Evolutionary conservation across 2,329 filamentous ascomycete species (phyloP).

Genomic region (Rhinocladiella mackenziei): DNA sequence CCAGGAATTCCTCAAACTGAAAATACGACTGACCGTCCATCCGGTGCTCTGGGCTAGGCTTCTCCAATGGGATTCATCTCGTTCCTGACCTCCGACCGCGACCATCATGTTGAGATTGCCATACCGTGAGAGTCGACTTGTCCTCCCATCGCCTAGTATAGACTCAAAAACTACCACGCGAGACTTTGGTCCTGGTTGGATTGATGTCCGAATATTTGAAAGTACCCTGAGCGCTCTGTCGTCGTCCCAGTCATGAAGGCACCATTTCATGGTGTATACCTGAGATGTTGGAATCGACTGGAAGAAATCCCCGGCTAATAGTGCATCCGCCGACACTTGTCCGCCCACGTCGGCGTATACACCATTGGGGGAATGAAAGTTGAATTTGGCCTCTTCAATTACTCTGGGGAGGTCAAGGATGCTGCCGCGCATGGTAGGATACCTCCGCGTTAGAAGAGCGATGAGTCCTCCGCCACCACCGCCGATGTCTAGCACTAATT

Average conservation of each 20-base stretch:
- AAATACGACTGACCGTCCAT: slow-evolving; percentile 31
- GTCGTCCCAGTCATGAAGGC: slow-evolving; percentile 43
- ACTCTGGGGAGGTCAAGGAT: slow-evolving; percentile 38
- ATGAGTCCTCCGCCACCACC: slow-evolving; percentile 42
- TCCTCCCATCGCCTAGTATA: slow-evolving; percentile 34
- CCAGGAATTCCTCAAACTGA: slow-evolving; percentile 29
- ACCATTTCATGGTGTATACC: slow-evolving; percentile 41
- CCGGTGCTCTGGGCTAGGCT: slow-evolving; percentile 32
- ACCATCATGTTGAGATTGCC: slow-evolving; percentile 45
- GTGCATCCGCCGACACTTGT: slow-evolving; percentile 30
- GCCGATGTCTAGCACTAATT: slow-evolving; percentile 39
- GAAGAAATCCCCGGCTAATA: slow-evolving; percentile 42
- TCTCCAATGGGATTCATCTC: slow-evolving; percentile 33
- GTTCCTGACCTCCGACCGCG: slow-evolving; percentile 35
- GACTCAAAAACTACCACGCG: slow-evolving; percentile 41
- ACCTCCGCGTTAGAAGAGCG: slow-evolving; percentile 34
- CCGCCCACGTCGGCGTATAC: slow-evolving; percentile 35
- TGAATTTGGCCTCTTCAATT: slow-evolving; percentile 33
- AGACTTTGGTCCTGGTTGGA: slow-evolving; percentile 28
- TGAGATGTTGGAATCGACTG: slow-evolving; percentile 33
- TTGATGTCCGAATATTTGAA: slow-evolving; percentile 33
- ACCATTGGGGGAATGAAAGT: slow-evolving; percentile 33
- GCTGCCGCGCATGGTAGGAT: slow-evolving; percentile 34
- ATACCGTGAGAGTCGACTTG: slow-evolving; percentile 35
- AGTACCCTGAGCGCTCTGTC: slow-evolving; percentile 33